Conservation (phyloP, 2,329 filamentous ascomycete species). For the Alternaria atra region DNA sequence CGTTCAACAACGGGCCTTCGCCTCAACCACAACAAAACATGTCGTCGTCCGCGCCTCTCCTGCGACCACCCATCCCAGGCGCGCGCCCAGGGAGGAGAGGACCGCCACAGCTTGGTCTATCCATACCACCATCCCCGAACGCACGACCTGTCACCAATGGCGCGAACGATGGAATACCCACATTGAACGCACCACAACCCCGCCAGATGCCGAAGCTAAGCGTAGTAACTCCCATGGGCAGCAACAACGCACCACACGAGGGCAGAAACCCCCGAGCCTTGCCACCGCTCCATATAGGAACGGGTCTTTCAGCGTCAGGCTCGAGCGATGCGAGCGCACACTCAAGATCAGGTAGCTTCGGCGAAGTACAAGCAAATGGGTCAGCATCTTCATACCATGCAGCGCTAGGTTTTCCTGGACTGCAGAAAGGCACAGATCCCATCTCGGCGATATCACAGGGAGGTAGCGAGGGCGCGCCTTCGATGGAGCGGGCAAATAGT, state of each 20-base stretch:
- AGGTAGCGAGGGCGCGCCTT: slow-evolving; percentile 70
- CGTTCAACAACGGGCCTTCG: slow-evolving; percentile 31
- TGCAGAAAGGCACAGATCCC: slow-evolving; percentile 76
- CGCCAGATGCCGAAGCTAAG: slow-evolving; percentile 77
- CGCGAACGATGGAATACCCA: slow-evolving; percentile 52
- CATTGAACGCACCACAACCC: slow-evolving; percentile 59
- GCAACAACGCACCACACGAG: slow-evolving; percentile 76
- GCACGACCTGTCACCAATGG: slow-evolving; percentile 78
- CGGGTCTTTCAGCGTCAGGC: slow-evolving; percentile 71
- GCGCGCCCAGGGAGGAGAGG: slow-evolving; percentile 66
- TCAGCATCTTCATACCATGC: slow-evolving; percentile 86
- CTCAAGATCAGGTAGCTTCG: slow-evolving; percentile 85
- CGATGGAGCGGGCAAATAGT: slow-evolving; percentile 84
- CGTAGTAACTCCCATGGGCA: slow-evolving; percentile 88
- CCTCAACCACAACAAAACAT: slow-evolving; percentile 60
- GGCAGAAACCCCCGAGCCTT: slow-evolving; percentile 63
- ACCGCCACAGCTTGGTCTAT: slow-evolving; percentile 82
- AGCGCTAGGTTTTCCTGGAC: slow-evolving; percentile 80
- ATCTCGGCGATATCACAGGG: slow-evolving; percentile 87
- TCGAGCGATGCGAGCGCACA: slow-evolving; percentile 84
- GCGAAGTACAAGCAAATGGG: slow-evolving; percentile 79
- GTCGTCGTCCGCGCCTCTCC: slow-evolving; percentile 79
- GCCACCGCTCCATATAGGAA: slow-evolving; percentile 62
- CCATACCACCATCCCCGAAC: slow-evolving; percentile 88
- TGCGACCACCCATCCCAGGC: slow-evolving; percentile 83